Conservation (phyloP, 768 basidiomycete species). For the Tylopilus balloui region DNA sequence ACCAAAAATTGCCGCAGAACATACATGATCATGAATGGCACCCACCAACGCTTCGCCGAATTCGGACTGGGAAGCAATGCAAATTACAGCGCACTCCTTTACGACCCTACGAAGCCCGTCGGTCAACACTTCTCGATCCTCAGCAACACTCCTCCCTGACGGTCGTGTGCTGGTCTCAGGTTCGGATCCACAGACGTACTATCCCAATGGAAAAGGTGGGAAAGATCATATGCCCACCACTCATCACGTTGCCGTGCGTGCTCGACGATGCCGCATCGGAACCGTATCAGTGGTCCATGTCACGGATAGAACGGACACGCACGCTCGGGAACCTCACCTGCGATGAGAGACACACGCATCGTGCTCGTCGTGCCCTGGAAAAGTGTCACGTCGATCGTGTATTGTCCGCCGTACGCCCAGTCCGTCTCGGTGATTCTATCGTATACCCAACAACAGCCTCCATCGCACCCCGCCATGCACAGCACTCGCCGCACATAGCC, state of each 20-base stretch:
- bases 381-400: conserved; percentile 46
- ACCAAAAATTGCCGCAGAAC: conserved; percentile 47
- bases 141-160: conserved; percentile 64
- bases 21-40: conserved; percentile 73
- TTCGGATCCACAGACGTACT: conserved; percentile 59
- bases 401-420: conserved; percentile 55
- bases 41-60: conserved; percentile 62
- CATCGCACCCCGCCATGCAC: no score
- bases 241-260: conserved; percentile 75
- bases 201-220: conserved; percentile 53
- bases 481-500: no score
- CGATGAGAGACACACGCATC: conserved; percentile 62
- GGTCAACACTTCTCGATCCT: conserved; percentile 63
- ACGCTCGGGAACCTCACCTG: conserved; percentile 38
- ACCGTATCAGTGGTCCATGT: not conserved
- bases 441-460: no score
- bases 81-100: conserved; percentile 61
- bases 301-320: no score
- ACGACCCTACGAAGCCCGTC: conserved; percentile 59
- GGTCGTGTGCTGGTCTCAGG: conserved; percentile 74
- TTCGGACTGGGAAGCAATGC: conserved; percentile 66
- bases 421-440: conserved; percentile 55
- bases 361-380: conserved; percentile 37
- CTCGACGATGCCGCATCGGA: conserved; percentile 54
- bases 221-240: conserved; percentile 63